Percentiles rank a stretch among this genome's conserved stretches.
Conservation (phyloP, 106 monocot genomes). For the Alisma plantagoaquatica region DNA sequence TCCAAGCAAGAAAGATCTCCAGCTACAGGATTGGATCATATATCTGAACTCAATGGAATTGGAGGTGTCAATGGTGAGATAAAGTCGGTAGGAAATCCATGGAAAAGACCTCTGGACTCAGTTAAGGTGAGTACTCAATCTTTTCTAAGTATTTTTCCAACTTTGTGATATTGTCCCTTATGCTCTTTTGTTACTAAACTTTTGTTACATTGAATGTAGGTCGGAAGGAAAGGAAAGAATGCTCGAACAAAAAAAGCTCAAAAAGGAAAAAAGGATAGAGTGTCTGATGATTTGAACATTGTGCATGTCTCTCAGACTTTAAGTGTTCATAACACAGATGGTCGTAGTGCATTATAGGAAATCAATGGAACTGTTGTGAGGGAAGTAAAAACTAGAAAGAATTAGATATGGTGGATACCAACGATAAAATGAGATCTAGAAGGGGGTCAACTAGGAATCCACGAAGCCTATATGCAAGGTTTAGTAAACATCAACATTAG, state of each 20-base stretch:
- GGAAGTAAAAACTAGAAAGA: not conserved
- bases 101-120: not conserved
- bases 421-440: constrained; percentile 16
- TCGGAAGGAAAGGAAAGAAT: constrained; percentile 6
- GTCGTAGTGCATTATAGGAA: constrained; percentile 7
- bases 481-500: no score
- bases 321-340: constrained; percentile 3
- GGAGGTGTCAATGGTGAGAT: no score
- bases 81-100: no score
- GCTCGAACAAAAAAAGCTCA: constrained; percentile 2
- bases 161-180: not conserved
- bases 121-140: not conserved
- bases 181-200: not conserved
- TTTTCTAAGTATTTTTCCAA: not conserved
- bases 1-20: not conserved
- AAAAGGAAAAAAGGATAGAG: not conserved
- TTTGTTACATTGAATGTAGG: constrained; percentile 3
- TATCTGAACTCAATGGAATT: not conserved
- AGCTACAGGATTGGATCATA: not conserved
- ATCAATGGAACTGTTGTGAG: not conserved
- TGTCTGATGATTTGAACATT: not conserved
- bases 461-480: constrained; percentile 37
- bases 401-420: no score
- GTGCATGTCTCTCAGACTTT: not conserved
- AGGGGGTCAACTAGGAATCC: constrained; percentile 24